Base-by-base conservation (phyloP, 2,329 filamentous ascomycete species). In the Zasmidium angulare region DNA sequence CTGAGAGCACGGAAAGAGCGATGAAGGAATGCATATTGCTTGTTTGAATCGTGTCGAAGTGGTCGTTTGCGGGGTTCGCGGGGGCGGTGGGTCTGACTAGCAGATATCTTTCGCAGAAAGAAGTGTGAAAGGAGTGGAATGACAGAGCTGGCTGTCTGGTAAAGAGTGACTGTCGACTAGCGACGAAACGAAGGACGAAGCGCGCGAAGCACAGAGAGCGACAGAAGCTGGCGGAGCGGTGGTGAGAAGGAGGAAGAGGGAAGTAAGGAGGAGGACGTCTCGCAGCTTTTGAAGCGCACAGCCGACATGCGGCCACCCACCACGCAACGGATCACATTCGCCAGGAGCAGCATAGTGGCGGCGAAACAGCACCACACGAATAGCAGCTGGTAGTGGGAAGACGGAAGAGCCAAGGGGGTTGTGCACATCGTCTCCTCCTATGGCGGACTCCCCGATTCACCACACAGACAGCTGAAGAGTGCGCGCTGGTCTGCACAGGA, bases 101-200 rank as follows among this genome's bases (percentile, higher is more conserved):
- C 50, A 58, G 56, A 36, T 40, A 31, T 48, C 50, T 56, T 46
- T 56, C 49, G 49, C 23, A 59, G 51, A 29, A 51, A 43, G 36
- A 23, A 29, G 11, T 6, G 19, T 23, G 23, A 19, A 59, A 55
- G 36, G 57, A 55, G 43, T 47, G 52, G n/a, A 21, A 26, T 17
- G 62, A 59, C 58, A 65, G 58, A 54, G 47, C 58, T 50, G 58
- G 55, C 59, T 58, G 52, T 48, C 53, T 61, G 54, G 46, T 46
- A 59, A 61, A 7, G 63, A 63, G 51, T 66, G 63, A 57, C 51
- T 51, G 63, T 66, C 63, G 61, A 61, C 59, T 62, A 56, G 62
- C 61, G 63, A 66, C 63, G 46, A 23, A 60, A 56, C 53, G 57
- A 62, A 51, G 24, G 53, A 63, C 58, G 56, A 63, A 11, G 26